Conservation (phyloP, 352 stramenopile genomes). For the Pythium guiyangense region DNA sequence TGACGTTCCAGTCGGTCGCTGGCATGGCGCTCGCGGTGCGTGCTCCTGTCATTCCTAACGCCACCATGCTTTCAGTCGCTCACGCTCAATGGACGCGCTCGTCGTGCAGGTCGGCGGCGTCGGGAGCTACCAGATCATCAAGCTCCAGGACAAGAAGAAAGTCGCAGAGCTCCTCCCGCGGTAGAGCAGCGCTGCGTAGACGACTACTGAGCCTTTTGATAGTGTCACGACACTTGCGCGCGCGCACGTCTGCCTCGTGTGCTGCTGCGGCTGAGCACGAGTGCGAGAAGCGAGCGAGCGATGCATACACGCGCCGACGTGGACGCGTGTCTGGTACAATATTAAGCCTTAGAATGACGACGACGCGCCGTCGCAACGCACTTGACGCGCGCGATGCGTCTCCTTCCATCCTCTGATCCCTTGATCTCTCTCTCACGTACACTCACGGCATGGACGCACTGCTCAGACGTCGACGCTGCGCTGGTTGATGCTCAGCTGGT, state of each 20-base stretch:
- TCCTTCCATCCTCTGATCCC: no score
- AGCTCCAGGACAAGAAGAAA: constrained; percentile 52
- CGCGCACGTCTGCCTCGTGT: not conserved
- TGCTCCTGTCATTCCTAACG: not conserved
- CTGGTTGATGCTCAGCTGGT: constrained; percentile 72
- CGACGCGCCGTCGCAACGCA: no score
- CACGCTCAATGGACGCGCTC: no score
- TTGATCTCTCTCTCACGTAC: not conserved
- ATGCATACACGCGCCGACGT: no score
- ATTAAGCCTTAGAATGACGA: no score
- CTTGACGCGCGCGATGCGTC: no score
- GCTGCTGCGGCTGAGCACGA: no score
- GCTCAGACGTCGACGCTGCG: constrained; percentile 69
- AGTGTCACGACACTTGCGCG: not conserved
- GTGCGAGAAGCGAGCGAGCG: no score
- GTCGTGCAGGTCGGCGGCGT: constrained; percentile 62
- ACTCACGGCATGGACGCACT: not conserved
- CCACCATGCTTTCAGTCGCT: no score
- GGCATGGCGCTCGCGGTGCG: constrained; percentile 72
- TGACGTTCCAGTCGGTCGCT: constrained; percentile 59
- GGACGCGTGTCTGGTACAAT: no score
- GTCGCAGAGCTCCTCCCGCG: constrained; percentile 6
- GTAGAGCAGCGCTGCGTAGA: not conserved
- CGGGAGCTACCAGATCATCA: constrained; percentile 75
- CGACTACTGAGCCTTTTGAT: not conserved